phyloP scores from a whole-genome alignment of 805 yeast genomes.

The Nakazawaea anatomiae region DNA sequence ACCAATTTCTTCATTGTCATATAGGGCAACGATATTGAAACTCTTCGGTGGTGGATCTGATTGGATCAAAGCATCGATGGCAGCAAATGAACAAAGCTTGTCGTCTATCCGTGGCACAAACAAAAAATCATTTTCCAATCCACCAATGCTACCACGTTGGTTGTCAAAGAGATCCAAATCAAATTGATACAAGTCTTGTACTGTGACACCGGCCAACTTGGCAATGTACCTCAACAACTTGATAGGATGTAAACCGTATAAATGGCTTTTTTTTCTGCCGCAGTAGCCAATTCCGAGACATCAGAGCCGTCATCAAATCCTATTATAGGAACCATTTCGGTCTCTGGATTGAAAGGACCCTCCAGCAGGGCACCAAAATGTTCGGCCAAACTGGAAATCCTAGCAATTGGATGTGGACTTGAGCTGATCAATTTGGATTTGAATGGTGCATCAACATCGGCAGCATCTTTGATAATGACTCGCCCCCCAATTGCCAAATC shows the following conservation, averaged over 20 bases:
- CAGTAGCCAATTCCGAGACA: constrained; percentile 42
- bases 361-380: constrained; percentile 71
- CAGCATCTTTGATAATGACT: constrained; percentile 43
- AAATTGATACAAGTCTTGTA: constrained; percentile 57
- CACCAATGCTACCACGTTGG: constrained; percentile 75
- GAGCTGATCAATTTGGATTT: constrained; percentile 44
- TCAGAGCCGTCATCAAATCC: constrained; percentile 40
- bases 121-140: constrained; percentile 68
- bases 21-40: constrained; percentile 58
- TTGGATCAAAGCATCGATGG: constrained; percentile 52
- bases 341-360: constrained; percentile 73
- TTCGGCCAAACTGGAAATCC: constrained; percentile 79
- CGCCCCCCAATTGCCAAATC: constrained; percentile 84
- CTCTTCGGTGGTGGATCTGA: constrained; percentile 26
- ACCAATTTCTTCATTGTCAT: constrained; percentile 83
- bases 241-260: constrained; percentile 63
- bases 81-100: constrained; percentile 74
- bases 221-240: constrained; percentile 65
- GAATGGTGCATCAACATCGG: constrained; percentile 19
- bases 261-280: constrained; percentile 56
- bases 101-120: constrained; percentile 84
- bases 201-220: constrained; percentile 47
- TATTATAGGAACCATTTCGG: constrained; percentile 73
- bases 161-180: constrained; percentile 80
- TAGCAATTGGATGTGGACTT: constrained; percentile 66